These are phyloP conservation scores for Nakazawaea wickerhamii DNA, from an alignment of 805 yeast species.

Conservation along the genomic window DNA sequence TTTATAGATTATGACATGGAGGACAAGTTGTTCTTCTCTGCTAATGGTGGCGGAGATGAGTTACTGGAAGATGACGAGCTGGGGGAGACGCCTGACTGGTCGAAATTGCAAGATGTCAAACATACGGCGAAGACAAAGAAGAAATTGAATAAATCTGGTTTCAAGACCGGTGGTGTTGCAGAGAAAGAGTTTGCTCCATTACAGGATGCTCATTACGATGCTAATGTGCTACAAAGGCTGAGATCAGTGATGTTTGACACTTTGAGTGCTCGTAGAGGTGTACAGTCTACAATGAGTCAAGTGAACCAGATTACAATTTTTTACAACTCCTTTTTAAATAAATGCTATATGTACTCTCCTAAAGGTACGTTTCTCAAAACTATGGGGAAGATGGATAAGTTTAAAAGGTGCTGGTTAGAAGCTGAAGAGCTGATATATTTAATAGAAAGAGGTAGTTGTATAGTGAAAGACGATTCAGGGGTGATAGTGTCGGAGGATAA, in stretches of 20 bases:
- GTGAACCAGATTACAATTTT: conserved; percentile 23
- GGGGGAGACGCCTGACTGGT: conserved; percentile 54
- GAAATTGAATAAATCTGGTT: conserved; percentile 9
- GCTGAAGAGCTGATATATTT: conserved; percentile 72
- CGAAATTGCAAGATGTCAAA: conserved; percentile 25
- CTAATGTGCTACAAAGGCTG: conserved; percentile 39
- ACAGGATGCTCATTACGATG: conserved; percentile 22
- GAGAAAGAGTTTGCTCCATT: conserved; percentile 79
- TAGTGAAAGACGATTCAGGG: conserved; percentile 20
- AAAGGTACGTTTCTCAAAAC: conserved; percentile 71
- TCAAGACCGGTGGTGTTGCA: conserved; percentile 52
- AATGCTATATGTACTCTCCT: conserved; percentile 37
- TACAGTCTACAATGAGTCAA: conserved; percentile 17
- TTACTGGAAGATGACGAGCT: conserved; percentile 31
- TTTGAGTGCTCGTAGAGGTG: conserved; percentile 43
- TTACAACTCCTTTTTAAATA: conserved; percentile 18
- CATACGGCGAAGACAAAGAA: conserved; percentile 6
- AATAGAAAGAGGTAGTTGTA: conserved; percentile 69
- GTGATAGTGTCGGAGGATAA: conserved; percentile 13
- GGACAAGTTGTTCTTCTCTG: conserved; percentile 5
- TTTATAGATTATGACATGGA: conserved; percentile 8
- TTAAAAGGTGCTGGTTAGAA: conserved; percentile 42
- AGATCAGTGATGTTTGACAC: conserved; percentile 72
- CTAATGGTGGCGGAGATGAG: conserved; percentile 16
- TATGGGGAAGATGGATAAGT: conserved; percentile 55